A percentile compares a stretch with the other conserved stretches of the same genome.
Conservation (phyloP, 2,329 filamentous ascomycete genomes). For the Penicillium sp. region DNA sequence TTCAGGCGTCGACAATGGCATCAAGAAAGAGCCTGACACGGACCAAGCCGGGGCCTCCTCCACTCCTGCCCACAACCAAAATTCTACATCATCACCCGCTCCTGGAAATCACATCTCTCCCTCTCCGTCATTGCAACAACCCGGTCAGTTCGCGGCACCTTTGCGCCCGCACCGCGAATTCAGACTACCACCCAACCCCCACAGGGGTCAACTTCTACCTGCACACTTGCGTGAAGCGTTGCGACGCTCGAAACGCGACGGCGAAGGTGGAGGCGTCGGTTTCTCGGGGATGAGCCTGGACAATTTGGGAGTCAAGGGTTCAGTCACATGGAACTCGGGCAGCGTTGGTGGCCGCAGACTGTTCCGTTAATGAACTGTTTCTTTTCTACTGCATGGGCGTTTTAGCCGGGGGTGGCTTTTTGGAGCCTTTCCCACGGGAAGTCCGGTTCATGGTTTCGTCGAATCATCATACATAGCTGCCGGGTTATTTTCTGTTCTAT, state of each 20-base stretch:
- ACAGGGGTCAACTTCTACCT: slow-evolving; percentile 48
- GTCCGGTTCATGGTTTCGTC: background rate
- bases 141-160: background rate
- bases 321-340: slow-evolving; percentile 44
- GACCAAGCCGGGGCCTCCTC: slow-evolving; percentile 13
- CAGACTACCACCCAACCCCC: slow-evolving; percentile 44
- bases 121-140: slow-evolving; percentile 8
- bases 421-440: background rate
- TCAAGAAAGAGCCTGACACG: slow-evolving; percentile 27
- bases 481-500: background rate
- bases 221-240: slow-evolving; percentile 51
- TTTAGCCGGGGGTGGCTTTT: background rate
- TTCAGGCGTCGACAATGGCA: slow-evolving; percentile 13
- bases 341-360: slow-evolving; percentile 43
- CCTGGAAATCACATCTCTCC: background rate
- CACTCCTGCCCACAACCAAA: slow-evolving; percentile 9
- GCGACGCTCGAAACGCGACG: slow-evolving; percentile 49
- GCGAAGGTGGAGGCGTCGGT: slow-evolving; percentile 49
- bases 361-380: slow-evolving; percentile 37
- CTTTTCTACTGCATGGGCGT: background rate
- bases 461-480: background rate
- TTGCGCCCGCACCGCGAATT: slow-evolving; percentile 31
- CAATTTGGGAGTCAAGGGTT: slow-evolving; percentile 44
- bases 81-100: slow-evolving; percentile 2
- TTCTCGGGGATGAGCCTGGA: slow-evolving; percentile 49